These are phyloP conservation scores for Lippia alba DNA, from an alignment of 305 asterid species.

Conservation along the genomic window DNA sequence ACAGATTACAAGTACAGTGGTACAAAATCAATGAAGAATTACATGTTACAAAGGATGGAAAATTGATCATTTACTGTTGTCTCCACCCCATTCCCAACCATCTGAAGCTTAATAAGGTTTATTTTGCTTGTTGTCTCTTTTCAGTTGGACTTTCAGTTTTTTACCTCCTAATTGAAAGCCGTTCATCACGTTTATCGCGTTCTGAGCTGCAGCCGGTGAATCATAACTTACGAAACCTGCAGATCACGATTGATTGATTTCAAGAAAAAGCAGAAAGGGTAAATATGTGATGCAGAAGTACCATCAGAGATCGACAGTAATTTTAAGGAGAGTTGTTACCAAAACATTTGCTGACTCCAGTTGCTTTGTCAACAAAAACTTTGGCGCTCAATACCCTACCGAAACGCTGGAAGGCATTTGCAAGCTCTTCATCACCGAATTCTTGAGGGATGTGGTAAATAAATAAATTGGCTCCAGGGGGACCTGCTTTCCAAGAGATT, in stretches of 20 bases:
- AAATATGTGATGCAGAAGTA: neutral
- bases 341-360: constrained; percentile 90
- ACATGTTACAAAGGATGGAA: constrained; percentile 42
- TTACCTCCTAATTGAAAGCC: constrained; percentile 90
- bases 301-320: constrained; percentile 34
- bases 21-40: constrained; percentile 40
- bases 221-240: constrained; percentile 93
- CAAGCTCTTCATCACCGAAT: constrained; percentile 86
- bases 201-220: constrained; percentile 82
- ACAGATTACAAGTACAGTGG: constrained; percentile 46
- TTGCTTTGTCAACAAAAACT: constrained; percentile 87
- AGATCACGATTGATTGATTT: constrained; percentile 16
- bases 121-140: constrained; percentile 73
- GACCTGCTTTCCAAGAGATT: constrained; percentile 65
- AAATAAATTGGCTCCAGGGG: constrained; percentile 91
- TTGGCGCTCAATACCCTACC: constrained; percentile 91
- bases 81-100: constrained; percentile 34
- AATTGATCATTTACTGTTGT: neutral
- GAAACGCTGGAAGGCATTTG: constrained; percentile 70
- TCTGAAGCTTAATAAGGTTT: constrained; percentile 47
- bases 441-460: constrained; percentile 97
- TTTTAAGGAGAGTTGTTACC: constrained; percentile 73
- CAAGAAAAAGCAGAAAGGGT: constrained; percentile 16
- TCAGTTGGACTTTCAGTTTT: constrained; percentile 94
- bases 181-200: constrained; percentile 79